These are phyloP conservation scores for Entomortierella beljakovae DNA, from an alignment of 192 early-diverging fungal genomes.

Conservation along the genomic window DNA sequence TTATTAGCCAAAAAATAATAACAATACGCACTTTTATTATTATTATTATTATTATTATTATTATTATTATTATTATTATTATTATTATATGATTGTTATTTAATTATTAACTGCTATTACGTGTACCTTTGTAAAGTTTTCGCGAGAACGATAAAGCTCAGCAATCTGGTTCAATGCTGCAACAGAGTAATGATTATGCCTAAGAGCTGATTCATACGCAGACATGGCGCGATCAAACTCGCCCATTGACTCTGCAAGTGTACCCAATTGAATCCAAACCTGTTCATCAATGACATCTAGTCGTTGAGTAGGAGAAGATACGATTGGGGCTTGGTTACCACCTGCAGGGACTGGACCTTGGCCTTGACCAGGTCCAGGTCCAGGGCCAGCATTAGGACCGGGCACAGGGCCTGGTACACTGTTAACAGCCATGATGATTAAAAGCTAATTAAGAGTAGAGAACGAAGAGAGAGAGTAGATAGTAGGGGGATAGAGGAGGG, in stretches of 20 bases:
- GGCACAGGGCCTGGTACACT: conserved; percentile 18
- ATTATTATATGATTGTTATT: no score
- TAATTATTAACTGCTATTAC: no score
- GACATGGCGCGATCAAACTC: conserved; percentile 88
- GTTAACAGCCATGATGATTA: conserved; percentile 27
- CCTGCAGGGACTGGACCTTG: conserved; percentile 20
- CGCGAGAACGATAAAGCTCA: conserved; percentile 82
- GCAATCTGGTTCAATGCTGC: conserved; percentile 84
- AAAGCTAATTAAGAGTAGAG: not conserved
- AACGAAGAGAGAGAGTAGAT: not conserved
- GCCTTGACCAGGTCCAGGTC: conserved; percentile 38
- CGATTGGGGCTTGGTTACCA: conserved; percentile 5
- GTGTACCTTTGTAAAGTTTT: conserved; percentile 81
- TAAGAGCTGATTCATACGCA: conserved; percentile 89
- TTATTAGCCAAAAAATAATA: no score
- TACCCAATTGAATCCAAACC: conserved; percentile 72
- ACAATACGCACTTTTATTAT: no score
- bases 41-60: no score
- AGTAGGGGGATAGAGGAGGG: not conserved
- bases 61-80: no score
- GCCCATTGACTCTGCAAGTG: conserved; percentile 59
- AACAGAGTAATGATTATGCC: conserved; percentile 94
- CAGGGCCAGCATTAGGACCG: conserved; percentile 23
- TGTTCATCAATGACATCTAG: conserved; percentile 68
- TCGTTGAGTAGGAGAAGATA: conserved; percentile 54